Conservation (phyloP, 2,329 filamentous ascomycete genomes). For the Pyrenophora tritici-repentis region DNA sequence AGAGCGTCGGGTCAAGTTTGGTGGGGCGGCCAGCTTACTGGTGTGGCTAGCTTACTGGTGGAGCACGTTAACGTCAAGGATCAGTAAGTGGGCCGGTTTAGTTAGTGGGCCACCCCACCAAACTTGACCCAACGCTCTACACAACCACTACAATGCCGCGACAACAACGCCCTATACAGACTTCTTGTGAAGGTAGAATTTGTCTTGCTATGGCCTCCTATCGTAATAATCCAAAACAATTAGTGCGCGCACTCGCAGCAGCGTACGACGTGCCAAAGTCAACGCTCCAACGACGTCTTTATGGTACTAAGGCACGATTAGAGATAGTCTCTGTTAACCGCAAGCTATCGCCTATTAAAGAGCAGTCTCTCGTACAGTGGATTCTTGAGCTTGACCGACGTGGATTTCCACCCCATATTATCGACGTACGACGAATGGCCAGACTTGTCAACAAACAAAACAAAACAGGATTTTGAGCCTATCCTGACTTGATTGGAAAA, state of each 20-base stretch:
- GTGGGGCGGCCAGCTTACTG: not conserved
- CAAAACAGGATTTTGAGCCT: no score
- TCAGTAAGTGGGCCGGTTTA: no score
- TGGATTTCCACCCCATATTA: constrained; percentile 1
- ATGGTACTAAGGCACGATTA: not conserved
- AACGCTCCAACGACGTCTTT: not conserved
- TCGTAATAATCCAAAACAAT: not conserved
- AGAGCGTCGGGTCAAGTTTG: not conserved
- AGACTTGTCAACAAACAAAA: no score
- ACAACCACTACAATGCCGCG: not conserved
- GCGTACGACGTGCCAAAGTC: not conserved
- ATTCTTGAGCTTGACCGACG: constrained; percentile 6
- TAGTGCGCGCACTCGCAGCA: not conserved
- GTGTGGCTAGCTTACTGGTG: no score
- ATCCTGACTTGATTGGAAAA: no score
- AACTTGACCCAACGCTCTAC: not conserved
- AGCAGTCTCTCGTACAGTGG: constrained; percentile 15
- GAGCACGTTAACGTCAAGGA: no score
- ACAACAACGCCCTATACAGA: not conserved
- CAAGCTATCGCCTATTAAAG: constrained; percentile 13
- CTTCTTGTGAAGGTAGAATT: not conserved
- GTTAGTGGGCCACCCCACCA: not conserved
- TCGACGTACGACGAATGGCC: not conserved
- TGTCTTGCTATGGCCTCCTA: not conserved
- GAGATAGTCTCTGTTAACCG: not conserved